phyloP scores from a whole-genome alignment of 2,329 filamentous ascomycete genomes.

The Pseudocercospora cruenta region DNA sequence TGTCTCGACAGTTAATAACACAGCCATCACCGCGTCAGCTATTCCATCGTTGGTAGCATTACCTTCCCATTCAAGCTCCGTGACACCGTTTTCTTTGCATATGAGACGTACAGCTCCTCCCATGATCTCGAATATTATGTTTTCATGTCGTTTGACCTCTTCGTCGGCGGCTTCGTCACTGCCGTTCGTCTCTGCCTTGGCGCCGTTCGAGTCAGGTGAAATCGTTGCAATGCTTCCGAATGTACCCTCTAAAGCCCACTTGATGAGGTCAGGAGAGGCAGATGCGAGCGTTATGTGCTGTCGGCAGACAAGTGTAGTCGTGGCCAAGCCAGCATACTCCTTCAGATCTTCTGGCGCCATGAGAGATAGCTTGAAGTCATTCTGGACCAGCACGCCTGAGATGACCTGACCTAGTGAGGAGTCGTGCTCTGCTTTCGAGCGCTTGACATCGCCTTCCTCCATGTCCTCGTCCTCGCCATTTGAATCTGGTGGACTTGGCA shows the following conservation, averaged over 20 bases:
- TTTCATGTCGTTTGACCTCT: conserved; percentile 59
- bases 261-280: conserved; percentile 86
- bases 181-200: conserved; percentile 23
- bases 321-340: conserved; percentile 95
- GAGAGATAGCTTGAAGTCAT: conserved; percentile 94
- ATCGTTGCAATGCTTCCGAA: conserved; percentile 74
- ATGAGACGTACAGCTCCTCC: conserved; percentile 81
- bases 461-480: conserved; percentile 50
- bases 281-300: conserved; percentile 86
- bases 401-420: conserved; percentile 62
- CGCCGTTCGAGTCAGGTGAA: conserved; percentile 31
- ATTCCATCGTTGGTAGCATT: conserved; percentile 98
- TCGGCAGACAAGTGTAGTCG: conserved; percentile 89
- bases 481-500: conserved; percentile 39
- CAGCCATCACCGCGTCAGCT: conserved; percentile 94
- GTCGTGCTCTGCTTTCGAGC: conserved; percentile 43
- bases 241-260: conserved; percentile 91
- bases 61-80: conserved; percentile 95
- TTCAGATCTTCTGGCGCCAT: conserved; percentile 96
- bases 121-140: conserved; percentile 72
- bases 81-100: conserved; percentile 63
- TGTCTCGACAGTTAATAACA: conserved; percentile 88
- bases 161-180: conserved; percentile 65
- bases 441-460: conserved; percentile 31
- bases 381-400: conserved; percentile 90